Conservation (phyloP, 176 grass and related monocot species). For the Avena atlantica region DNA sequence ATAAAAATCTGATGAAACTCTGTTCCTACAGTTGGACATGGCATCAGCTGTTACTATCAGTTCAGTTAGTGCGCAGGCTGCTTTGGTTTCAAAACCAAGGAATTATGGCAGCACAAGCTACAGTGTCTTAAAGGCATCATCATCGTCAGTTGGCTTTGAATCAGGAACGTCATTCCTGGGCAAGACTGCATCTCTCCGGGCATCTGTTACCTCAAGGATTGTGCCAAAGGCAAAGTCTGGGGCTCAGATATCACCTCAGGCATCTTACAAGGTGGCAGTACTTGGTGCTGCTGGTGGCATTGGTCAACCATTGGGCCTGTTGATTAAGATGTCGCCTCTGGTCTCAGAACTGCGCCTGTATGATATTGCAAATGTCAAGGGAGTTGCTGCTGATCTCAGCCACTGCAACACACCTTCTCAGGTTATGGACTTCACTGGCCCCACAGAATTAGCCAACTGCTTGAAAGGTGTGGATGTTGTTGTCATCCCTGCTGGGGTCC, state of each 20-base stretch:
- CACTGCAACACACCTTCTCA: constrained; percentile 88
- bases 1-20: constrained; percentile 15
- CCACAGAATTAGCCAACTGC: constrained; percentile 61
- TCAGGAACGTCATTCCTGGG: constrained; percentile 45
- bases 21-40: constrained; percentile 46
- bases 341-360: constrained; percentile 72
- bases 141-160: constrained; percentile 34
- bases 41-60: constrained; percentile 43
- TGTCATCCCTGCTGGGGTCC: constrained; percentile 80
- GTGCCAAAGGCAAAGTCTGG: constrained; percentile 56
- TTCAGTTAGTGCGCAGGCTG: constrained; percentile 44
- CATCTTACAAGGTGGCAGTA: constrained; percentile 77
- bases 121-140: constrained; percentile 41
- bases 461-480: constrained; percentile 82
- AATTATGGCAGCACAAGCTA: constrained; percentile 41
- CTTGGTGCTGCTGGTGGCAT: constrained; percentile 86
- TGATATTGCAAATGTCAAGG: constrained; percentile 95
- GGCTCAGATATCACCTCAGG: constrained; percentile 54
- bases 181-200: constrained; percentile 37
- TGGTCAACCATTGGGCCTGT: constrained; percentile 72
- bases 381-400: constrained; percentile 83
- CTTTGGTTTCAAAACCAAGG: constrained; percentile 46
- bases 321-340: constrained; percentile 90
- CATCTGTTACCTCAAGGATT: constrained; percentile 46
- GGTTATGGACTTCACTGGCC: constrained; percentile 74